Base-by-base conservation (phyloP, 1,284 basidiomycete species). In the Cryptococcus jaspeensis region DNA sequence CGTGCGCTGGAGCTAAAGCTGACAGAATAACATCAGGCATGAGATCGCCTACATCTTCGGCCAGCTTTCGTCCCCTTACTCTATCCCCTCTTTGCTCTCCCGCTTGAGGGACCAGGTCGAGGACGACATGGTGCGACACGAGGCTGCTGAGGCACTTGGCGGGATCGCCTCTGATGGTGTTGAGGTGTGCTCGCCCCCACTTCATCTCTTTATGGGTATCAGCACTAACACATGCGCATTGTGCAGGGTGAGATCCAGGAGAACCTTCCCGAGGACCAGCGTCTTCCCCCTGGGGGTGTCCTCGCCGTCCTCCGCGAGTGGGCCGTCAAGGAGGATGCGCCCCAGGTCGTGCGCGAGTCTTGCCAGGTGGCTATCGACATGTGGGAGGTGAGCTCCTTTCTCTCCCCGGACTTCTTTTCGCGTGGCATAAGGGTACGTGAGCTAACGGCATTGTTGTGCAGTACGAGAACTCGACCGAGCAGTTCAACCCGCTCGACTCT, bases 41-140 rank as follows among this genome's bases (percentile, higher is more conserved):
- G 94, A 98, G 77, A 91, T 98, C 50, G 95, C 94, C 2, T 98
- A 97, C 77, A 90, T 99, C 50, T 98, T 99, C 70, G 96, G 96
- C 18, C 96, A 99, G 78, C 84, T 99, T 36, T 86, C 90, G 52
- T 93, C 92, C 5, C 84, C 88, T 1, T 87, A 93, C 71, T 90
- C 92, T 0, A 89, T 98, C 22, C 92, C 94, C 1, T 83, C 88
- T 1, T 83, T 99, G 25, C 74, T 98, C 41, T 77, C 83, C 39
- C 90, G 96, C 16, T 82, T 99, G 9, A 80, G 85, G 61, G 81
- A 95, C 64, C 59, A 73, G 0, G 73, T 78, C 1, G 96, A 99
- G 77, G 88, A 89, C 47, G 92, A 96, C 58, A 99, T 99, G 96
- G 96, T 99, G 5, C 85, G 96, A 23, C 96, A 99, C 71, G 96